phyloP scores from a whole-genome alignment of 768 basidiomycete species.

The Coprinopsis marcescibilis region DNA sequence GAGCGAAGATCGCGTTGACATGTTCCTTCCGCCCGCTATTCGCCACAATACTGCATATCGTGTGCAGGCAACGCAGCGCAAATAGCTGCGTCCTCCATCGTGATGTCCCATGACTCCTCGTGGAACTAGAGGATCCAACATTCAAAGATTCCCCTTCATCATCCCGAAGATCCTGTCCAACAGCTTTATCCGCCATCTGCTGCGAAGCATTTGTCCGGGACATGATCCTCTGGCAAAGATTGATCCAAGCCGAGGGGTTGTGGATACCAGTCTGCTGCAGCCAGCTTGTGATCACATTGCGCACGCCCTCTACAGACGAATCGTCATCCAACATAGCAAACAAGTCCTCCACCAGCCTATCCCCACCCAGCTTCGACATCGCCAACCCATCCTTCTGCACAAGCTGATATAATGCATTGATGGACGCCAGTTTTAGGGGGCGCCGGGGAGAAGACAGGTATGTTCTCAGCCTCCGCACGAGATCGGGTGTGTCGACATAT shows the following conservation, averaged over 20 bases:
- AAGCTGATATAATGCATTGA: slow-evolving; percentile 94
- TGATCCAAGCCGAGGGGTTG: slow-evolving; percentile 97
- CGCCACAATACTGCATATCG: slow-evolving; percentile 73
- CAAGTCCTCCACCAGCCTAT: slow-evolving; percentile 87
- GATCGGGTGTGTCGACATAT: slow-evolving; percentile 72
- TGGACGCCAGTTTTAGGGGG: slow-evolving; percentile 88
- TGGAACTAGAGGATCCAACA: slow-evolving; percentile 34
- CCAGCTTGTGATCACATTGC: slow-evolving; percentile 92
- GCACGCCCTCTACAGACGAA: slow-evolving; percentile 87
- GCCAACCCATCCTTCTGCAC: slow-evolving; percentile 90
- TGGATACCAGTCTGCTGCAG: slow-evolving; percentile 88
- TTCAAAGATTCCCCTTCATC: slow-evolving; percentile 94
- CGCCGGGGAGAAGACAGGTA: slow-evolving; percentile 78
- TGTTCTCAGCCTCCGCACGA: slow-evolving; percentile 71
- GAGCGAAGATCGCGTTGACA: slow-evolving; percentile 69
- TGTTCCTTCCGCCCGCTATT: slow-evolving; percentile 77
- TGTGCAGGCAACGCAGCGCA: slow-evolving; percentile 87
- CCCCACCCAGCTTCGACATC: slow-evolving; percentile 92
- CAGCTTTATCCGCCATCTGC: slow-evolving; percentile 61
- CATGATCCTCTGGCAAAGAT: slow-evolving; percentile 96
- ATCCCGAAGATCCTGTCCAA: slow-evolving; percentile 54
- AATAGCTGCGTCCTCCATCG: slow-evolving; percentile 97
- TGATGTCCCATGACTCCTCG: slow-evolving; percentile 51
- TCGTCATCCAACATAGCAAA: slow-evolving; percentile 96
- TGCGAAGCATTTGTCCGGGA: slow-evolving; percentile 84